Conservation (phyloP, 164 flowering plant species). For the Nymphaea colorata region DNA sequence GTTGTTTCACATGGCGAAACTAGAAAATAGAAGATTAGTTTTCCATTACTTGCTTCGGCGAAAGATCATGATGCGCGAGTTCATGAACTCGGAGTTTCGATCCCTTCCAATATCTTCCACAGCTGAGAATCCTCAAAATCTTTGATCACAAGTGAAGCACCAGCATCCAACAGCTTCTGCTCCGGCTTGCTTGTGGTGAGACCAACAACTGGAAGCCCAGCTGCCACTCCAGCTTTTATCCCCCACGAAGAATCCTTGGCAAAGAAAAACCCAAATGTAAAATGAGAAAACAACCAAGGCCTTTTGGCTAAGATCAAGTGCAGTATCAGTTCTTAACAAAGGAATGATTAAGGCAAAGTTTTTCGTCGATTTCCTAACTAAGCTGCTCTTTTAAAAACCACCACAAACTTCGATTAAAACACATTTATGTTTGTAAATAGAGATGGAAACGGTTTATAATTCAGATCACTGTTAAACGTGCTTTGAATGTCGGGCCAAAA, state of each 20-base stretch:
- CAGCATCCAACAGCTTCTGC: conserved; percentile 48
- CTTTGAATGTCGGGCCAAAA: no score
- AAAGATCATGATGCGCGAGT: no score
- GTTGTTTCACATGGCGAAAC: no score
- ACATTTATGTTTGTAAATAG: no score
- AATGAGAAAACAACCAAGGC: conserved; percentile 1
- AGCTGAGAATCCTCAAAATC: conserved; percentile 71
- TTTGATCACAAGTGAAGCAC: conserved; percentile 64
- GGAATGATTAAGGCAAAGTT: no score
- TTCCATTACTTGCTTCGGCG: no score
- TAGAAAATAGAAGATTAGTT: no score
- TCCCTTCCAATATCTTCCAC: conserved; percentile 72
- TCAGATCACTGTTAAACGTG: no score
- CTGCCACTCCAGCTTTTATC: conserved; percentile 89
- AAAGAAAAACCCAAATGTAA: neutral
- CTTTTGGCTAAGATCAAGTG: conserved; percentile 71
- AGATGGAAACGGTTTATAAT: no score
- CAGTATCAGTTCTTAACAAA: conserved; percentile 45
- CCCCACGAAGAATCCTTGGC: conserved; percentile 92
- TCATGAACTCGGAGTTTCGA: conserved; percentile 20
- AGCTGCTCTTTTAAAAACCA: no score
- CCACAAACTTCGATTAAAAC: no score
- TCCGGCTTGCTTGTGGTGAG: conserved; percentile 75
- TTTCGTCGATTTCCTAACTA: no score
- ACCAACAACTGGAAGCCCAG: conserved; percentile 86